Base-by-base conservation (phyloP, 768 basidiomycete species). In the Chlorophyllum brunneum region DNA sequence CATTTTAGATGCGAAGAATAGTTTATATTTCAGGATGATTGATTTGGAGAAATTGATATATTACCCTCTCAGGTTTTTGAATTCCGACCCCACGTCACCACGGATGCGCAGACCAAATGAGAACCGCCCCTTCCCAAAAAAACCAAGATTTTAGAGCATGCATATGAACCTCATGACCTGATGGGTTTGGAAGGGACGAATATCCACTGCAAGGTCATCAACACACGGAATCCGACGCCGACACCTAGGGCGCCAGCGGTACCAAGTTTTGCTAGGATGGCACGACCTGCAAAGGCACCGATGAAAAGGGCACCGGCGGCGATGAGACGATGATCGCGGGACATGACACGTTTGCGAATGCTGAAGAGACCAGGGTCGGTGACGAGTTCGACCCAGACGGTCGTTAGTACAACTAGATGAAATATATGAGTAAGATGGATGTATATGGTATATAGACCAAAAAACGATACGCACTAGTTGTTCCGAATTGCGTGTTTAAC, bases 351-450 rank as follows among this genome's bases (percentile, higher is more conserved):
- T 44, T 77, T 70, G 34, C 75, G 74, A 40, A 79, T 51, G 22
- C 74, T 61, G 74, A 93, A 86, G 18, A 95, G 78, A 41, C 79
- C 68, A 0, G 91, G 91, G 65, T 92, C 89, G 44, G 84, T 83
- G 77, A 88, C 78, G 42, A 94, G 79, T 60, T 94, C 92, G 58
- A 91, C 89, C 90, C 90, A 94, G 51, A 92, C 79, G 15, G 88
- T 89, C 13, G 92, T 94, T 8, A 94, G 74, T 38, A 92, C 88
- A 57, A 92, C 88, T 83, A 64, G 18, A n/a, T n/a, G n/a, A n/a
- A n/a, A 43, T 23, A 33, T 20, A 26, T 43, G 41, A 20, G 23
- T 23, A 41, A 34, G 26, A 27, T 9, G 9, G 13, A 13, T 4
- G 38, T 16, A 29, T 10, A 50, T 24, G 15, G 13, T 16, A 36